These are phyloP conservation scores for Termitomyces bulborhizus DNA, from an alignment of 768 basidiomycete genomes.

Conservation along the genomic window DNA sequence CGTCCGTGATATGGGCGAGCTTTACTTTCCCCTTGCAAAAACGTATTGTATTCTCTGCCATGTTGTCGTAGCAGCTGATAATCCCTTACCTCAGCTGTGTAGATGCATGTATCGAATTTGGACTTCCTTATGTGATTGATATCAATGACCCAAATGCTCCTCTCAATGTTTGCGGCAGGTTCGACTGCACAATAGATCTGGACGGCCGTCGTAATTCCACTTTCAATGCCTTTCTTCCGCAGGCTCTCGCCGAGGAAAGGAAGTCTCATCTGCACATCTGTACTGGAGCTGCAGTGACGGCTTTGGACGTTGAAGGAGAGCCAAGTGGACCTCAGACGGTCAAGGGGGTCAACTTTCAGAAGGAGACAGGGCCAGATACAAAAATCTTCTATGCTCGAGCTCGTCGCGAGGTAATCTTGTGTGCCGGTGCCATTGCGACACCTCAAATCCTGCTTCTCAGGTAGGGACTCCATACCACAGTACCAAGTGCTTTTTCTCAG, in stretches of 20 bases:
- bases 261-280: slow-evolving; percentile 17
- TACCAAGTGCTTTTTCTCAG: too few species aligned
- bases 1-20: slow-evolving; percentile 3
- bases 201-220: slow-evolving; percentile 16
- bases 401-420: too few species aligned
- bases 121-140: slow-evolving; percentile 14
- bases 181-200: slow-evolving; percentile 17
- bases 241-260: slow-evolving; percentile 6
- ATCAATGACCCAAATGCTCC: slow-evolving; percentile 17
- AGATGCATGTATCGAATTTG: slow-evolving; percentile 9
- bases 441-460: too few species aligned
- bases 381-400: too few species aligned
- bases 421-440: too few species aligned
- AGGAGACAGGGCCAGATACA: too few species aligned
- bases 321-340: too few species aligned
- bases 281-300: slow-evolving; percentile 14
- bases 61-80: not conserved
- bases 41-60: too few species aligned
- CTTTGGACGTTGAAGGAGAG: slow-evolving; percentile 12
- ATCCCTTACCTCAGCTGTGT: not conserved
- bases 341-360: too few species aligned
- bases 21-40: not conserved
- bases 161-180: slow-evolving; percentile 11
- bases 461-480: too few species aligned
- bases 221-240: slow-evolving; percentile 18